phyloP scores from a whole-genome alignment of 2,329 filamentous ascomycete species.

The Elsinoe ampelina region DNA sequence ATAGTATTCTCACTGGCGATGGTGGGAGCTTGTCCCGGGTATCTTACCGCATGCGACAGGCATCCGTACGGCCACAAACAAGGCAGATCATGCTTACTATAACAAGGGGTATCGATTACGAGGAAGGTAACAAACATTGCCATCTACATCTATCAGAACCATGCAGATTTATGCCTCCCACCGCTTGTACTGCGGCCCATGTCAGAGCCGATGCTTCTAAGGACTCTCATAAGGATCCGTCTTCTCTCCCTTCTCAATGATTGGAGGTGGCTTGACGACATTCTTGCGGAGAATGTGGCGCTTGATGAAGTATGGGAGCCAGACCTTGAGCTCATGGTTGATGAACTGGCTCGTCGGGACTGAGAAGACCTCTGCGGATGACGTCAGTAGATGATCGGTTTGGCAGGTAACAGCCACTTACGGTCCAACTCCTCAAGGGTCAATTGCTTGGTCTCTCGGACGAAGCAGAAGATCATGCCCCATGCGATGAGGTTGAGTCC shows the following conservation, averaged over 20 bases:
- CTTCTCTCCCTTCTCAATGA: conserved; percentile 27
- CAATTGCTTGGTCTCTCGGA: conserved; percentile 40
- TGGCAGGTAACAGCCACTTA: conserved; percentile 12
- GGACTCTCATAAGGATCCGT: background rate
- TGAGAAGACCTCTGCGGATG: conserved; percentile 38
- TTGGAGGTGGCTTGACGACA: conserved; percentile 30
- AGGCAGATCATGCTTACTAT: too few relatives aligned
- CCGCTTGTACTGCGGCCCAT: too few relatives aligned
- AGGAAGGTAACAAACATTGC: too few relatives aligned
- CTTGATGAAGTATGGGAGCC: conserved; percentile 37
- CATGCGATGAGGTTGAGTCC: conserved; percentile 32
- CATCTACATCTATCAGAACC: too few relatives aligned
- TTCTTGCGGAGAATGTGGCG: conserved; percentile 30
- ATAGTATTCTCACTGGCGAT: too few relatives aligned
- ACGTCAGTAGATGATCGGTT: background rate
- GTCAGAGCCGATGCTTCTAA: too few relatives aligned
- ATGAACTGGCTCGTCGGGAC: conserved; percentile 39
- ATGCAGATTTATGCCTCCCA: too few relatives aligned
- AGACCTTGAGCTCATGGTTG: conserved; percentile 30
- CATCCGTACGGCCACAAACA: too few relatives aligned
- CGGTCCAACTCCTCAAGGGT: conserved; percentile 40
- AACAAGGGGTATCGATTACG: too few relatives aligned
- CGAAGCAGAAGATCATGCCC: conserved; percentile 38
- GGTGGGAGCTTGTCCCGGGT: too few relatives aligned
- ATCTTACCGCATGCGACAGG: too few relatives aligned